These are phyloP conservation scores for Strigomonas oncopelti DNA, from an alignment of 208 protist genomes.

Conservation along the genomic window DNA sequence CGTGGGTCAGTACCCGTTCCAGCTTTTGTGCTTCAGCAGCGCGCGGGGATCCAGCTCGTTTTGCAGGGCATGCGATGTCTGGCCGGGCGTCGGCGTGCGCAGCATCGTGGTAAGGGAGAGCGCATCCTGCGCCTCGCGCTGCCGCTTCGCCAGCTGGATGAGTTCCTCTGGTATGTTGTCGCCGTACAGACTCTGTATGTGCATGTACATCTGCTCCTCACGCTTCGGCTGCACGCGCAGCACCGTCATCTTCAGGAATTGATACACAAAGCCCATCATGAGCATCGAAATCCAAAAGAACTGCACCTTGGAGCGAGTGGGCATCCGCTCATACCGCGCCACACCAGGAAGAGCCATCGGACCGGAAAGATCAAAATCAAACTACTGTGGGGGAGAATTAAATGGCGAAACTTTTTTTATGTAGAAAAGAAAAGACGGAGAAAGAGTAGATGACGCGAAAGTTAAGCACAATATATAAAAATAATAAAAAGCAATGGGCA, in stretches of 20 bases:
- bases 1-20: slow-evolving; percentile 57
- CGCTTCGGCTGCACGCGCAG: slow-evolving; percentile 75
- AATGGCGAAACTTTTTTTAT: neutral
- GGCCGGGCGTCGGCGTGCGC: slow-evolving; percentile 67
- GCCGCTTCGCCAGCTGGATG: slow-evolving; percentile 52
- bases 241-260: slow-evolving; percentile 76
- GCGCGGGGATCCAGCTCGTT: slow-evolving; percentile 72
- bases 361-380: neutral
- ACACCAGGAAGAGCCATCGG: slow-evolving; percentile 66
- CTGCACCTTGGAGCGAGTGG: slow-evolving; percentile 70
- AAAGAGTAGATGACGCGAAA: too few species aligned
- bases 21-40: slow-evolving; percentile 62
- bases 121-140: slow-evolving; percentile 75
- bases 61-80: slow-evolving; percentile 74
- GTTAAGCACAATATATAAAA: neutral
- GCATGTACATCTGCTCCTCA: slow-evolving; percentile 83
- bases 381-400: too few species aligned
- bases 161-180: slow-evolving; percentile 73
- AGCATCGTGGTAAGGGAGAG: slow-evolving; percentile 76
- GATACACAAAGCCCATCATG: slow-evolving; percentile 69
- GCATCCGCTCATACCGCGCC: slow-evolving; percentile 73
- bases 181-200: slow-evolving; percentile 62
- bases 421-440: neutral
- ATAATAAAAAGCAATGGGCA: neutral
- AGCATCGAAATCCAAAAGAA: slow-evolving; percentile 80